Evolutionary conservation across 2,329 filamentous ascomycete genomes (phyloP), one percentile per base, ranked within the genome.

Genomic region (Clonostachys rosea): DNA sequence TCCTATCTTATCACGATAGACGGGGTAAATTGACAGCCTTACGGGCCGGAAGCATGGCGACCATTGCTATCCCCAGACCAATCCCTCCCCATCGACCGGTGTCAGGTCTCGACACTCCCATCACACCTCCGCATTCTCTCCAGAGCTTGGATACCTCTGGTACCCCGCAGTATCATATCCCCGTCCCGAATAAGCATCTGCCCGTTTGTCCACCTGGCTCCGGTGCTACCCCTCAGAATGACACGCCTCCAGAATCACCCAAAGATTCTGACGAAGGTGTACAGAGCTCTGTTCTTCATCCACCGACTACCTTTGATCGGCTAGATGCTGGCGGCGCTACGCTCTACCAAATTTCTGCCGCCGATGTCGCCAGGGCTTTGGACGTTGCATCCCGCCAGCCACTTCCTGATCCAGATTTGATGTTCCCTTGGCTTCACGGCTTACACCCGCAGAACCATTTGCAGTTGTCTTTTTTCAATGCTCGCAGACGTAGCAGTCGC

Each of bases 371-470:
- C 11, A 75, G 82, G 42, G 90, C 92, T 1, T 62, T 97, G 34
- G 83, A 95, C 53, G 81, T 91, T 58, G 72, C 83, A 49, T 81
- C 92, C 4, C 79, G 83, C 3, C 90, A 95, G 59, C 86, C 91
- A 2, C 74, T 97, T 20, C 92, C 94, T 7, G 84, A 92, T 47
- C 84, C 94, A 0, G 81, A 86, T n/a, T 77, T 84, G 50, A 89
- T 97, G 51, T 99, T 97, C 59, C 94, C 94, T 3, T 99, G 94
- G 94, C 75, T 96, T 20, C 94, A 99, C 68, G 94, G 94, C 20
- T 71, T 97, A 39, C 91, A 97, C 59, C 85, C 89, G 1, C 82
- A 87, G 51, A 99, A 99, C 60, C 84, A 89, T 50, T 79, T 96
- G 46, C 94, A 99, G 60, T 79, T 94, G 51, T 81, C 87, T 7